Conservation (phyloP, 148 eudicot genomes). For the Rhododendron ferrugineum region DNA sequence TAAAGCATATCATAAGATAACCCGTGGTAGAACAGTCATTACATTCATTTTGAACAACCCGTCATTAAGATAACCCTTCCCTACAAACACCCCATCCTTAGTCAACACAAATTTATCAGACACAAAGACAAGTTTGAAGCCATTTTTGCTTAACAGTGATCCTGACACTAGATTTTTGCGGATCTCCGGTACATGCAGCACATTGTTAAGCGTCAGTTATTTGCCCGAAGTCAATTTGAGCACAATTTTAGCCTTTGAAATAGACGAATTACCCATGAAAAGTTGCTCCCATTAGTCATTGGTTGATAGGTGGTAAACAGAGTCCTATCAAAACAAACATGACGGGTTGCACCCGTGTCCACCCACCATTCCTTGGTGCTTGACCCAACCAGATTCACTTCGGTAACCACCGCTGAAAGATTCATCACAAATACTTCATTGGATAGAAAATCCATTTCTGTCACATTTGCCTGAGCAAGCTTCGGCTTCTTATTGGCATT, state of each 20-base stretch:
- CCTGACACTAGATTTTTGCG: neutral
- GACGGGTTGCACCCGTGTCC: neutral
- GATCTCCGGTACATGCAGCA: neutral
- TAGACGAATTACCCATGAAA: neutral
- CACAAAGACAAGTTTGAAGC: neutral
- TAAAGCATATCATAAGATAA: no score
- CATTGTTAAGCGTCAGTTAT: neutral
- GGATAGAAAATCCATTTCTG: neutral
- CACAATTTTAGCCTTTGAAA: neutral
- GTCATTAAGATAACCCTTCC: neutral
- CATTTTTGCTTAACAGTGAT: neutral
- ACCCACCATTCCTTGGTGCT: neutral
- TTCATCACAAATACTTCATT: neutral
- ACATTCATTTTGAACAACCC: neutral
- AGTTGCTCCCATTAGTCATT: neutral
- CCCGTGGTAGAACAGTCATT: no score
- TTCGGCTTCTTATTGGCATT: neutral
- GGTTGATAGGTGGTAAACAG: neutral
- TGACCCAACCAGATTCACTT: neutral
- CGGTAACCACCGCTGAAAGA: neutral
- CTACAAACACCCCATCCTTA: neutral
- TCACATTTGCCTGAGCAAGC: neutral
- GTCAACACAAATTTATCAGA: neutral
- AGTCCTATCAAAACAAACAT: neutral
- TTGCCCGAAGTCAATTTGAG: neutral